Evolutionary conservation across 768 basidiomycete genomes (phyloP).

Genomic region (Dioszegia hungarica): DNA sequence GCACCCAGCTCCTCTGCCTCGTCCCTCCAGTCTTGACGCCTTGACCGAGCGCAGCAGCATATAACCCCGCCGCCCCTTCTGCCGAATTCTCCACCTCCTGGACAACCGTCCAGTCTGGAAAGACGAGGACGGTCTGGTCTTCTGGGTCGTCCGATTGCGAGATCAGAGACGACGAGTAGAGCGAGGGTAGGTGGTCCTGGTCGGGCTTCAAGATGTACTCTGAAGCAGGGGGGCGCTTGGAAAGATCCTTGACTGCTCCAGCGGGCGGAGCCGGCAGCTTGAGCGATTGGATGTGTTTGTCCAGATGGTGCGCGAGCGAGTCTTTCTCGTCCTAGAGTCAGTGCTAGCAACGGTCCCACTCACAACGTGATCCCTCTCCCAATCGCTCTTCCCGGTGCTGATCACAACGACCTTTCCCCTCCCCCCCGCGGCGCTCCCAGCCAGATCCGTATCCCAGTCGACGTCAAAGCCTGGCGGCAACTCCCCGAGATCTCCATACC

Average conservation of each 20-base stretch:
- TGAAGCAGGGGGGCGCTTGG: background rate
- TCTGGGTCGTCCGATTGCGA: conserved; percentile 63
- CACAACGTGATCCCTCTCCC: conserved; percentile 70
- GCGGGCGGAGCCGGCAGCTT: conserved; percentile 6
- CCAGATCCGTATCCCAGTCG: conserved; percentile 73
- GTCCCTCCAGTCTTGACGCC: conserved; percentile 22
- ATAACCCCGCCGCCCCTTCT: conserved; percentile 67
- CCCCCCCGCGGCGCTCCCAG: conserved; percentile 82
- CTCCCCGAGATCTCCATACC: conserved; percentile 48
- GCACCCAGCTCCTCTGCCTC: conserved; percentile 58
- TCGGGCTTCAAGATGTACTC: conserved; percentile 10
- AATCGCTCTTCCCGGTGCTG: conserved; percentile 84
- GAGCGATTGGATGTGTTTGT: conserved; percentile 28
- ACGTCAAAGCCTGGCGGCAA: conserved; percentile 69
- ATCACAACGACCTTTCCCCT: conserved; percentile 78
- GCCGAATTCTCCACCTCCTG: conserved; percentile 63
- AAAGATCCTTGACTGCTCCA: background rate
- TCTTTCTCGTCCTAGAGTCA: conserved; percentile 55
- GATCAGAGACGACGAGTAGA: conserved; percentile 73
- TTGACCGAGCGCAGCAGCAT: conserved; percentile 62
- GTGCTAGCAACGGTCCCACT: background rate
- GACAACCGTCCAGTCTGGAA: conserved; percentile 87
- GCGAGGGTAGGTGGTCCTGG: conserved; percentile 60
- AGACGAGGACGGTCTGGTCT: conserved; percentile 73
- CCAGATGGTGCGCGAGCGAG: conserved; percentile 65